Evolutionary conservation across 345 rosid genomes (phyloP).

Genomic region (Eutrema japonicum): DNA sequence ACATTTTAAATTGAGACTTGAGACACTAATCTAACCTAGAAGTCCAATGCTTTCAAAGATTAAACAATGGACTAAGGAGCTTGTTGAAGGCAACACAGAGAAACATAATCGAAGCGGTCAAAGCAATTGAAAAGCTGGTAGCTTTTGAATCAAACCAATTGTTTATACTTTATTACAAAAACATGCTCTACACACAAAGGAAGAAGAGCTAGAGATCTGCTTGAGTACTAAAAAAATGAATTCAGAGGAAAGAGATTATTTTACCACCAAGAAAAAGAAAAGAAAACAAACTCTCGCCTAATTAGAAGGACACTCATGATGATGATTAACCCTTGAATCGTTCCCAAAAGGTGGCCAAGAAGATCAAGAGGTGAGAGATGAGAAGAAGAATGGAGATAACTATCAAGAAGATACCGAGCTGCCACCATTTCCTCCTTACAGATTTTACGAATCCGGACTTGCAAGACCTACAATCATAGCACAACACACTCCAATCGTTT

Average conservation of each 20-base stretch:
- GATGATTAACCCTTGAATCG: conserved; percentile 26
- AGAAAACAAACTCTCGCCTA: conserved; percentile 29
- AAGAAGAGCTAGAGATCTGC: conserved; percentile 19
- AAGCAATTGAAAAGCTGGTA: background rate
- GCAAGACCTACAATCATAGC: conserved; percentile 67
- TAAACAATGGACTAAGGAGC: background rate
- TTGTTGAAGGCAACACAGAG: background rate
- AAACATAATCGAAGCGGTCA: too few relatives aligned
- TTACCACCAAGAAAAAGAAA: conserved; percentile 10
- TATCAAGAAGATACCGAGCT: conserved; percentile 64
- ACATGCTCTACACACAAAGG: conserved; percentile 29
- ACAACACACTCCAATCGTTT: conserved; percentile 51
- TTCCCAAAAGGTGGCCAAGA: conserved; percentile 66
- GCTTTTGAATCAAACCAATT: conserved; percentile 16
- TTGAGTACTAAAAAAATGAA: conserved; percentile 28
- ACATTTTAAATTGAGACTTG: background rate
- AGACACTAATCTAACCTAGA: background rate
- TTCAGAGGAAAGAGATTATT: conserved; percentile 36
- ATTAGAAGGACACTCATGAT: background rate
- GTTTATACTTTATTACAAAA: conserved; percentile 34
- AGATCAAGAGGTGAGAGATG: conserved; percentile 57
- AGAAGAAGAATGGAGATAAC: conserved; percentile 61
- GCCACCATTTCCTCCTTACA: conserved; percentile 68
- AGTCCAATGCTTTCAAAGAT: background rate
- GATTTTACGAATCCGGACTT: conserved; percentile 57